Conservation (phyloP, 331 rosid species). For the Prunus yedoensis region DNA sequence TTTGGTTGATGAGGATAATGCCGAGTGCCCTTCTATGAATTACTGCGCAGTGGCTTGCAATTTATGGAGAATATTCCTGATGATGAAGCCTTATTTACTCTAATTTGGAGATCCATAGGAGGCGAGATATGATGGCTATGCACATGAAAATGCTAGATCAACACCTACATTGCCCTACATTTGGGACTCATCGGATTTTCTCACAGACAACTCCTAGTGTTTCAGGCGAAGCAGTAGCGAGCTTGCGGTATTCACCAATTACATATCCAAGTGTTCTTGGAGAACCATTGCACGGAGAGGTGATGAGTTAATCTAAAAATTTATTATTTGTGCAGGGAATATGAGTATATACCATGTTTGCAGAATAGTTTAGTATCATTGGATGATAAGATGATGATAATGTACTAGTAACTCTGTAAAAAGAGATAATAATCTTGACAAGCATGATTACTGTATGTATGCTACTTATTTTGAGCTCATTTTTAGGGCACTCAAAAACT, state of each 20-base stretch:
- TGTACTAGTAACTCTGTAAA: background rate
- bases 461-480: background rate
- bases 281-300: slow-evolving; percentile 99
- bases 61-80: slow-evolving; percentile 93
- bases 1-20: slow-evolving; percentile 90
- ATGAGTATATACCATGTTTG: slow-evolving; percentile 1
- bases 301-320: slow-evolving; percentile 39
- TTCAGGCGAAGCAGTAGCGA: slow-evolving; percentile 61
- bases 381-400: slow-evolving; percentile 2
- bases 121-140: slow-evolving; percentile 99
- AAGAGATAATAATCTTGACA: background rate
- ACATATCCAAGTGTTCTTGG: slow-evolving; percentile 97
- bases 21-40: slow-evolving; percentile 93
- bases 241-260: slow-evolving; percentile 82
- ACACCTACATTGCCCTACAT: slow-evolving; percentile 97
- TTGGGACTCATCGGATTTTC: slow-evolving; percentile 84
- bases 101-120: slow-evolving; percentile 92
- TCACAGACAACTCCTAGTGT: slow-evolving; percentile 61
- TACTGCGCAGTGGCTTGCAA: slow-evolving; percentile 89
- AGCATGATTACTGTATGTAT: slow-evolving; percentile 4
- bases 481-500: slow-evolving; percentile 11
- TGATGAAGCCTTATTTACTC: slow-evolving; percentile 90
- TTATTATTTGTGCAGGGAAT: slow-evolving; percentile 11
- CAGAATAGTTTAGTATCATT: background rate
- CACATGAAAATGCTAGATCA: slow-evolving; percentile 99